Base-by-base conservation (phyloP, 768 basidiomycete species). In the Leucosporidium creatinivorum region DNA sequence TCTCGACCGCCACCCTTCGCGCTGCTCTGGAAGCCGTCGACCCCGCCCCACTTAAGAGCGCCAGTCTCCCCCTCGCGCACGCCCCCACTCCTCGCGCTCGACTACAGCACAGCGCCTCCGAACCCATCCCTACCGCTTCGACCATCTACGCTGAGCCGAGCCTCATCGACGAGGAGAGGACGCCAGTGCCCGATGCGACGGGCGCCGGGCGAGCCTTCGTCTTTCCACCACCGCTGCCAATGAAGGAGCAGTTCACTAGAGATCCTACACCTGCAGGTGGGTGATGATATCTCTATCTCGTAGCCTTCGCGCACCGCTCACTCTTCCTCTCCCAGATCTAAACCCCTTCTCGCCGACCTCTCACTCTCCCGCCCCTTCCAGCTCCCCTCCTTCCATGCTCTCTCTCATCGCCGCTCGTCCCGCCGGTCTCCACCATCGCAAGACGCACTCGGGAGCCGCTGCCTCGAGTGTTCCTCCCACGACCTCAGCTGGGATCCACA, bases 1-100 rank as follows among this genome's bases (percentile, higher is more conserved):
- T 56, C 18, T 56, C 55, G 55, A 56, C 55, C 55, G 30, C 55
- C 30, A 31, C 28, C 55, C 55, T 56, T 12, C 55, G 55, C 15
- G 55, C 30, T 19, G 55, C 55, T 19, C 31, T 56, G 18, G 30
- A 33, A 18, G 55, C 55, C 23, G 31, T 56, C 30, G 55, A 31
- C 15, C 25, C 55, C 12, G 18, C 19, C 21, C 55, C 26, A 4
- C 2, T 31, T 18, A 33, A 56, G 55, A 56, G 55, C 55, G 55
- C 55, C 6, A 31, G 30, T 30, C 52, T 54, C 23, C 52, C 52
- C 12, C 52, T 54, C 25, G 26, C 52, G 39, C 39, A 44, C 55
- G 55, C 55, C 1, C 31, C 55, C 52, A 15, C 23, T 12, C 52
- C 52, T 18, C 52, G 25, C 25, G 26, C 52, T 54, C 52, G 52